phyloP scores from a whole-genome alignment of 1,284 basidiomycete genomes.

The Tranzscheliella williamsii region DNA sequence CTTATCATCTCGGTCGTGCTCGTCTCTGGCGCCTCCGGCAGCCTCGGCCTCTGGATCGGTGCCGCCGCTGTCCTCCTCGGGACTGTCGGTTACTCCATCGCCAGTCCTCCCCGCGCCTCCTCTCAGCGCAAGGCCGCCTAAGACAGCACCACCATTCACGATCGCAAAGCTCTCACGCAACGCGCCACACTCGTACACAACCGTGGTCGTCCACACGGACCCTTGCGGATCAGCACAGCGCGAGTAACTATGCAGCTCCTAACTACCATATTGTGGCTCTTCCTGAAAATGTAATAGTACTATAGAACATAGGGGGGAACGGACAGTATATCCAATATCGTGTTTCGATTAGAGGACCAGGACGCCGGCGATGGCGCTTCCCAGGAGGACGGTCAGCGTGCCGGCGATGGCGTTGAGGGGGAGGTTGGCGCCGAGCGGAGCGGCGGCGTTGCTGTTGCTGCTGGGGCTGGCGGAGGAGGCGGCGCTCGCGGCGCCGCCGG shows the following conservation, averaged over 20 bases:
- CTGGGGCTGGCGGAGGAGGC: not conserved
- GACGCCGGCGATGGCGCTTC: not conserved
- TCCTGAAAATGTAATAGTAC: no score
- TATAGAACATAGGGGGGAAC: no score
- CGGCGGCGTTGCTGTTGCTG: not conserved
- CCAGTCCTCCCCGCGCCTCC: slow-evolving; percentile 5
- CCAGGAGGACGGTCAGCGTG: not conserved
- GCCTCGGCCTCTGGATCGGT: slow-evolving; percentile 39
- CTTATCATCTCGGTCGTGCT: slow-evolving; percentile 74
- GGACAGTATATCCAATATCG: no score
- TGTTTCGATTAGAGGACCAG: not conserved
- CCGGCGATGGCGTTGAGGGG: not conserved
- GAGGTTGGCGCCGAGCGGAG: not conserved
- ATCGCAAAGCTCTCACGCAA: no score
- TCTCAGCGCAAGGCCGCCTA: no score
- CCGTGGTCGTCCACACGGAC: no score
- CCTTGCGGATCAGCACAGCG: no score
- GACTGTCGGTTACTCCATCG: slow-evolving; percentile 69
- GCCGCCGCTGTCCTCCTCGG: slow-evolving; percentile 70
- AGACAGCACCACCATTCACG: no score
- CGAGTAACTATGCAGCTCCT: no score
- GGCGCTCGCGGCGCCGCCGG: not conserved
- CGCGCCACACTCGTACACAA: no score
- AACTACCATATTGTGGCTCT: no score
- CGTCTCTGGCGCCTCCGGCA: slow-evolving; percentile 60